These are phyloP conservation scores for Kluyveromyces sp. DNA, from an alignment of 1,139 yeast species.

Conservation along the genomic window DNA sequence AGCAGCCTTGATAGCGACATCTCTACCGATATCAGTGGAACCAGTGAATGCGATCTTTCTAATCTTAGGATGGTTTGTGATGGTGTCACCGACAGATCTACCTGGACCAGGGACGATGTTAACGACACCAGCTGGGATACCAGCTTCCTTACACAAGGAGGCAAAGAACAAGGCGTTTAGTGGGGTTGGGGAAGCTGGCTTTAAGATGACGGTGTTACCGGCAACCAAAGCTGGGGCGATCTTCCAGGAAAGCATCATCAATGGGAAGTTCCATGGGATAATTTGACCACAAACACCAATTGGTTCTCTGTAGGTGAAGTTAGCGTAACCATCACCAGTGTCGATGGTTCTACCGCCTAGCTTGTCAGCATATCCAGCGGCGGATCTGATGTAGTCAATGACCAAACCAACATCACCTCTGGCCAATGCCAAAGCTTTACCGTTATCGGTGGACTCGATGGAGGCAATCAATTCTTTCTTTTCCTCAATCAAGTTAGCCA, in stretches of 20 bases:
- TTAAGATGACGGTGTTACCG: slow-evolving; percentile 67
- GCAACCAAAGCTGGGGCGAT: slow-evolving; percentile 75
- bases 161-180: slow-evolving; percentile 65
- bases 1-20: slow-evolving; percentile 64
- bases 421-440: slow-evolving; percentile 44
- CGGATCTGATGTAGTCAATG: slow-evolving; percentile 51
- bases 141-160: slow-evolving; percentile 56
- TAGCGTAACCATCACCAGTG: slow-evolving; percentile 52
- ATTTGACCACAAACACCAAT: slow-evolving; percentile 84
- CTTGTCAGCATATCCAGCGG: slow-evolving; percentile 84
- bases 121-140: slow-evolving; percentile 73
- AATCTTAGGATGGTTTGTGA: slow-evolving; percentile 58
- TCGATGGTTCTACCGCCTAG: slow-evolving; percentile 62
- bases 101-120: slow-evolving; percentile 75
- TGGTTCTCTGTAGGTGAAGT: slow-evolving; percentile 63
- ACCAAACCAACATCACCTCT: slow-evolving; percentile 53
- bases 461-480: slow-evolving; percentile 43
- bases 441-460: slow-evolving; percentile 55
- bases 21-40: slow-evolving; percentile 68
- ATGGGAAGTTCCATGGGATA: slow-evolving; percentile 88
- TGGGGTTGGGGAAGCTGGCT: slow-evolving; percentile 75
- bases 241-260: slow-evolving; percentile 76
- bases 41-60: slow-evolving; percentile 82
- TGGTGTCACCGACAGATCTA: slow-evolving; percentile 63
- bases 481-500: slow-evolving; percentile 47